These are phyloP conservation scores for Pseudogymnoascus sp. DNA, from an alignment of 2,329 filamentous ascomycete species.

Conservation along the genomic window DNA sequence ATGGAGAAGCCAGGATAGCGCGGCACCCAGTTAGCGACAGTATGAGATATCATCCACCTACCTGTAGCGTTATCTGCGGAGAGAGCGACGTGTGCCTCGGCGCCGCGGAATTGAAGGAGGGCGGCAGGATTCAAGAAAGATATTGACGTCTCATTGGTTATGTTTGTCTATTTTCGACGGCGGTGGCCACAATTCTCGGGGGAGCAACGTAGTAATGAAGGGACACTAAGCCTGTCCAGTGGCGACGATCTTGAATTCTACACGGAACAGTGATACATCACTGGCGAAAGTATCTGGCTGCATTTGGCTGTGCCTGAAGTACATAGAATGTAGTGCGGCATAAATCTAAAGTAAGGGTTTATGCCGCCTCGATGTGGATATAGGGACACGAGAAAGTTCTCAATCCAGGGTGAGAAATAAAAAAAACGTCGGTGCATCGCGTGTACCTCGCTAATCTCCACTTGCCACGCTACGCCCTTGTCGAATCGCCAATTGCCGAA, in stretches of 20 bases:
- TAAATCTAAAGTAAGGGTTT: conserved; percentile 5
- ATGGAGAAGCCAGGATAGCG: background rate
- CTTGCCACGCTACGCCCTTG: background rate
- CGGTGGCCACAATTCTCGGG: conserved; percentile 4
- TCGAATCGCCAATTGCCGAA: background rate
- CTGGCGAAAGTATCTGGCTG: background rate
- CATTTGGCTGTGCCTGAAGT: background rate
- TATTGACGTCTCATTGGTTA: background rate
- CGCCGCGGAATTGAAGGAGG: background rate
- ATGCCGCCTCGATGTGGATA: background rate
- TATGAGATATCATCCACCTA: background rate
- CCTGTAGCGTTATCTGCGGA: background rate
- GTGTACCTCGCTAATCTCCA: background rate
- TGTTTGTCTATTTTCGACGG: background rate
- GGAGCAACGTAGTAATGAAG: background rate
- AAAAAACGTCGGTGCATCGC: background rate
- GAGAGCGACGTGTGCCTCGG: background rate
- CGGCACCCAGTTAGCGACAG: background rate
- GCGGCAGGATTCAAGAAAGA: background rate
- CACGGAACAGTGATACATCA: background rate
- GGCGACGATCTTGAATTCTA: background rate
- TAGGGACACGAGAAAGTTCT: background rate
- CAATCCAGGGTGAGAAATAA: background rate
- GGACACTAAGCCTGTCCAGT: background rate
- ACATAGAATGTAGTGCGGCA: background rate